These are phyloP conservation scores for Ceriops decandra DNA, from an alignment of 345 rosid species.

Conservation along the genomic window DNA sequence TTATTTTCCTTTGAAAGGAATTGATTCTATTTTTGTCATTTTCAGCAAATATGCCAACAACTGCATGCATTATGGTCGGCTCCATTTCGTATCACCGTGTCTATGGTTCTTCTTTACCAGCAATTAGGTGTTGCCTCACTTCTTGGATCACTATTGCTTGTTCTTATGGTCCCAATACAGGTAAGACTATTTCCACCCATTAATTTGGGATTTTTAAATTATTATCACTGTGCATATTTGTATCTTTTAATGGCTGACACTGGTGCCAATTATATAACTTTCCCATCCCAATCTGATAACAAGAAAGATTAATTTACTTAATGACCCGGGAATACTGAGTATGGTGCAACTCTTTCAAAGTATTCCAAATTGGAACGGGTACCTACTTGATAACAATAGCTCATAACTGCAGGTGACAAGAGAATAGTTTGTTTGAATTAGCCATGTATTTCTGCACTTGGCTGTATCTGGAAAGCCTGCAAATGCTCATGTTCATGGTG, in stretches of 20 bases:
- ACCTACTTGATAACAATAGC: no score
- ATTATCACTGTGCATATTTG: neutral
- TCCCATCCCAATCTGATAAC: no score
- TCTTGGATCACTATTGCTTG: slow-evolving; percentile 22
- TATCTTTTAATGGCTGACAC: neutral
- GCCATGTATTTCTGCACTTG: no score
- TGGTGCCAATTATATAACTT: neutral
- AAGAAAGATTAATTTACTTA: no score
- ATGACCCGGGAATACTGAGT: no score
- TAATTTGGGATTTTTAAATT: neutral
- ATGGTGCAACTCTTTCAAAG: no score
- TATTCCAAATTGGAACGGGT: no score
- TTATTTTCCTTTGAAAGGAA: no score
- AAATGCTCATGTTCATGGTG: no score
- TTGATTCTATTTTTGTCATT: neutral
- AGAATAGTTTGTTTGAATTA: no score
- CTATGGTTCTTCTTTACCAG: slow-evolving; percentile 34
- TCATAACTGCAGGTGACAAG: no score
- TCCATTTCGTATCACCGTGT: slow-evolving; percentile 30
- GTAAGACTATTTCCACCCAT: slow-evolving; percentile 7
- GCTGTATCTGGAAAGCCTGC: no score
- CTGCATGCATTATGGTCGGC: slow-evolving; percentile 34
- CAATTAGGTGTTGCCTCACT: slow-evolving; percentile 34
- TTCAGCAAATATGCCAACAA: slow-evolving; percentile 29
- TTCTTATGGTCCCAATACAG: slow-evolving; percentile 29